Percentiles rank a stretch among this genome's conserved stretches.
Evolutionary conservation across 306 rosid species (phyloP).

Genomic region (Prosopis cineraria): DNA sequence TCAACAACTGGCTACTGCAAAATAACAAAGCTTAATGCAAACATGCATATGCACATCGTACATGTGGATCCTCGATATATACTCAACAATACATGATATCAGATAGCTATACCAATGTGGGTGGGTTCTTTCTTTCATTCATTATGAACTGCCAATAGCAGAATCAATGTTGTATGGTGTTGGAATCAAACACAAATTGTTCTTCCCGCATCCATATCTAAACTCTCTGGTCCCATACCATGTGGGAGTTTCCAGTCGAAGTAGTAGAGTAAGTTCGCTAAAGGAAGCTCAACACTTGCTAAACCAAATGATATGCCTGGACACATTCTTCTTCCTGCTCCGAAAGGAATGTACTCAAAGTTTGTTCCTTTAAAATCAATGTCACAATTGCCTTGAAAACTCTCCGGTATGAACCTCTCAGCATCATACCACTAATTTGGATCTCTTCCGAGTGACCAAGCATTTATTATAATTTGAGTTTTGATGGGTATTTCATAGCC

Average conservation of each 20-base stretch:
- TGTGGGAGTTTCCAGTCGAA: neutral
- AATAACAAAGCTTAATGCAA: no score
- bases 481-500: constrained; percentile 3
- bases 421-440: neutral
- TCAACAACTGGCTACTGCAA: no score
- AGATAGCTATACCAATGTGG: no score
- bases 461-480: neutral
- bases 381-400: neutral
- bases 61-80: no score
- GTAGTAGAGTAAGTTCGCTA: neutral
- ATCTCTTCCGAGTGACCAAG: constrained; percentile 7
- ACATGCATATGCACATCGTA: no score
- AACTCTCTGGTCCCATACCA: neutral
- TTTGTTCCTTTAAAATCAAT: neutral
- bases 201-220: neutral
- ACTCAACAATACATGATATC: no score
- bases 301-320: neutral
- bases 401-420: neutral
- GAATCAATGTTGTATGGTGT: neutral
- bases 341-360: constrained; percentile 11
- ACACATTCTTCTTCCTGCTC: neutral
- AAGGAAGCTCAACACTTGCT: neutral
- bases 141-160: no score
- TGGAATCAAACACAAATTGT: neutral
- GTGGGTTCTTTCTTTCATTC: no score